phyloP scores from a whole-genome alignment of 2,329 filamentous ascomycete species.

The Colletotrichum orchidophilum region DNA sequence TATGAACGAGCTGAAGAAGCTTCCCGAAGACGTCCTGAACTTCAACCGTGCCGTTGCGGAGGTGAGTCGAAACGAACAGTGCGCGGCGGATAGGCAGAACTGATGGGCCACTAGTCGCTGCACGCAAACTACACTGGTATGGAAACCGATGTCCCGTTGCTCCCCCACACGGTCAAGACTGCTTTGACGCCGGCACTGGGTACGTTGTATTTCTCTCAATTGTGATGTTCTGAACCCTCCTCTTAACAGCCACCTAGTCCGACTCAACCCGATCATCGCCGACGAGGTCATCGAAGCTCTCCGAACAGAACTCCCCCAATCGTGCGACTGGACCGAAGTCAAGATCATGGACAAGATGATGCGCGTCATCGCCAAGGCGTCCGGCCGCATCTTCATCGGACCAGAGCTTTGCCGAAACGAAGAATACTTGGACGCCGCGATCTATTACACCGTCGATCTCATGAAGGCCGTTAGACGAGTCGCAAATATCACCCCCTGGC shows the following conservation, averaged over 20 bases:
- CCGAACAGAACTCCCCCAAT: slow-evolving; percentile 44
- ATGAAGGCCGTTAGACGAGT: slow-evolving; percentile 45
- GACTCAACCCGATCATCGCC: slow-evolving; percentile 49
- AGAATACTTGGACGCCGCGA: slow-evolving; percentile 55
- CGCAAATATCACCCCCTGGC: slow-evolving; percentile 40
- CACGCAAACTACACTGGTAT: slow-evolving; percentile 47
- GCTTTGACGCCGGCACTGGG: slow-evolving; percentile 46
- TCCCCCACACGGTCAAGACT: slow-evolving; percentile 42
- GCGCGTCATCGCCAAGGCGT: slow-evolving; percentile 56
- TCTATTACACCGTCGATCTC: slow-evolving; percentile 57
- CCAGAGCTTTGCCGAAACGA: slow-evolving; percentile 55
- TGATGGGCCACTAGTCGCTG: slow-evolving; percentile 36
- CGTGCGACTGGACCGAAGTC: slow-evolving; percentile 51
- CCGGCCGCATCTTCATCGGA: slow-evolving; percentile 58
- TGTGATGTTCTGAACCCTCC: not conserved
- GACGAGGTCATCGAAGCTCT: slow-evolving; percentile 49
- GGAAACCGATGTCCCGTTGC: slow-evolving; percentile 34
- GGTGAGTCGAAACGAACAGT: not conserved
- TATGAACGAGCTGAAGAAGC: slow-evolving; percentile 42
- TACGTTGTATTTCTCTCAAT: slow-evolving; percentile 11
- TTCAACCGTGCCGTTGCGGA: slow-evolving; percentile 40
- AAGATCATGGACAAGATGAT: slow-evolving; percentile 52
- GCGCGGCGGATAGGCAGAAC: not conserved
- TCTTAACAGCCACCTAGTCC: slow-evolving; percentile 27
- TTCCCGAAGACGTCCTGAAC: slow-evolving; percentile 45